Evolutionary conservation across 225 moss, liverwort and hornwort genomes (phyloP), one percentile per base, ranked within the genome.

Genomic region (Marchantia polymorpha): DNA sequence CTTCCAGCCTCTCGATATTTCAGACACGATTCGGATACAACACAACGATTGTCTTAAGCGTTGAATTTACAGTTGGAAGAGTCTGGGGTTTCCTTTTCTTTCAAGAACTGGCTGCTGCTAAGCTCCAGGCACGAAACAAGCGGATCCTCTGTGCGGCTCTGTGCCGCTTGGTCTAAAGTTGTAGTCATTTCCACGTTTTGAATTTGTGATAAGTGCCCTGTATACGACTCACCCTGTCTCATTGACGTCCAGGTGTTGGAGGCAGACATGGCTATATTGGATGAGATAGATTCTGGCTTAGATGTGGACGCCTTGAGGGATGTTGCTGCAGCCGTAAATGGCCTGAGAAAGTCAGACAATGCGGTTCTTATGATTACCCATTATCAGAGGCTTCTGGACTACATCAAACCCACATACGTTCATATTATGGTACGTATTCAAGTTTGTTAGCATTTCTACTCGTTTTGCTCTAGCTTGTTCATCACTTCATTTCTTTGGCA

Each of bases 341-440:
- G 97, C 61, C 82, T 97, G 81, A 80, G 89, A 70, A 94, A 83
- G 87, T 72, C 74, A 1, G 84, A 87, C 7, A 97, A 94, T 82
- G 93, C 94, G 27, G 82, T 94, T 26, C 92, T 97, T 12, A 97
- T 97, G 93, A 97, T 97, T 60, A 97, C 94, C 76, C 97, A 97
- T 85, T 97, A 97, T 69, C 97, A 94, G 89, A 91, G 94, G 80
- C 88, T 97, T 66, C 87, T 97, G 74, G 92, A 97, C 76, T 97
- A 97, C 86, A 93, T 97, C 81, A 83, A 88, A 50, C 97, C 97
- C 58, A 88, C 80, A 52, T 97, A 83, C 75, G 97, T 97, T 73
- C 97, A 97, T 75, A 97, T 97, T 39, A 97, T 97, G 97, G 96
- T 96, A 86, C 39, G 39, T 39, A 39, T 39, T 39, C 39, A 39